A percentile compares a stretch with the other conserved stretches of the same genome.
These are phyloP conservation scores for Chrysoporthe puriensis DNA, from an alignment of 2,329 filamentous ascomycete genomes.

Conservation along the genomic window DNA sequence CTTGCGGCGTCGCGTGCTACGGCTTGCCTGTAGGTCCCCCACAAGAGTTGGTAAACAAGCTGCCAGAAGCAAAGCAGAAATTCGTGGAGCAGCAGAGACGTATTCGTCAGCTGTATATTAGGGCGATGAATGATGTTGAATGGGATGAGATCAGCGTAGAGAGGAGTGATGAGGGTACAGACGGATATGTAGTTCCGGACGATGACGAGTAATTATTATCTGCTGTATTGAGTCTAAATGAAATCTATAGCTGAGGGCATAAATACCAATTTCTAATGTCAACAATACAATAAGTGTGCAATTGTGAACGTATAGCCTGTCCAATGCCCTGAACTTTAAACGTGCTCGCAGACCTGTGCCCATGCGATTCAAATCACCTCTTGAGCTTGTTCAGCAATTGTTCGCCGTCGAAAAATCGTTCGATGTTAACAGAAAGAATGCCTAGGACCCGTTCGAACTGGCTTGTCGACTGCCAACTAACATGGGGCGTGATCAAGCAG, in stretches of 20 bases:
- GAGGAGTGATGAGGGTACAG: constrained; percentile 35
- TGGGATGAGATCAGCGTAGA: constrained; percentile 29
- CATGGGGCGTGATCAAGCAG: constrained; percentile 55
- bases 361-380: not conserved
- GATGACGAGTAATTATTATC: not conserved
- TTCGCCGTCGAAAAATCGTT: constrained; percentile 33
- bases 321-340: not conserved
- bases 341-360: no score
- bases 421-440: constrained; percentile 37
- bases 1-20: constrained; percentile 38
- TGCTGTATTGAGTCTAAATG: not conserved
- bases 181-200: constrained; percentile 31
- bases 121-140: constrained; percentile 24
- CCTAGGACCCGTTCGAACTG: constrained; percentile 33
- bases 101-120: constrained; percentile 24
- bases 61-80: constrained; percentile 34
- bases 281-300: not conserved
- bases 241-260: not conserved
- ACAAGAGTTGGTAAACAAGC: constrained; percentile 34
- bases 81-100: constrained; percentile 28
- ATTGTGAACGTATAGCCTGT: not conserved
- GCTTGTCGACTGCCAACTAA: constrained; percentile 38
- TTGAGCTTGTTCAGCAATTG: constrained; percentile 34
- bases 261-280: no score
- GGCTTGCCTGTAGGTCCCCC: constrained; percentile 37